Base-by-base conservation (phyloP, 179 eudicot species). In the Gypsophila paniculata region DNA sequence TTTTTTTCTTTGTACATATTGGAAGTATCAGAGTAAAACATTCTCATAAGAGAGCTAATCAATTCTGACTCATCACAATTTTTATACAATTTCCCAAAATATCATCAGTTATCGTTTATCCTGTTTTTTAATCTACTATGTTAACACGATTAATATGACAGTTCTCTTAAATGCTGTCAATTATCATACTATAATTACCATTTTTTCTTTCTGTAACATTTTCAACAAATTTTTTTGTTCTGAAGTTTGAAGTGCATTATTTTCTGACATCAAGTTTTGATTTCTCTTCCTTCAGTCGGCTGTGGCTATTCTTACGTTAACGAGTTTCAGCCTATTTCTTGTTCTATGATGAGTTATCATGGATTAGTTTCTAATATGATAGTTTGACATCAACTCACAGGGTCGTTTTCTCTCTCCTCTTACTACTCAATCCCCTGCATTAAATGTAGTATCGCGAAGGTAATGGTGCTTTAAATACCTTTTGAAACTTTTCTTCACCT, bases 381-480 rank as follows among this genome's bases (percentile, higher is more conserved):
- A 21, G 17, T 6, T 54, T 67, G 68, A 34, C 76, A 71, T 69
- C 77, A 23, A 44, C 62, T 70, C 42, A 51, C 78, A 94, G 99
- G 99, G 99, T 17, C 86, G 91, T 22, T 94, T 94, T 69, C 88
- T 94, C 72, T 83, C 97, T 76, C 87, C 99, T 38, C 86, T 94
- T 39, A 83, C 74, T 75, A 90, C 96, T 22, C 86, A 84, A 61
- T 94, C 99, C 32, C 93, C 97, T 8, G 95, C 89, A 61, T 78
- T 94, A 62, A 94, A 91, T 85, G 96, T 86, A 34, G 99, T 94
- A 29, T 86, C 95, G 65, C 87, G 91, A 80, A 94, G 99, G 99
- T 94, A 71, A 80, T 74, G 38, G 21, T 63, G 68, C 69, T 61
- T 15, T 3, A 23, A 19, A 19, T 72, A 32, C 57, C 55, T 64